Percentiles rank a stretch among this genome's conserved stretches.
Conservation (phyloP, 164 flowering plant genomes). For the Brasenia schreberi region DNA sequence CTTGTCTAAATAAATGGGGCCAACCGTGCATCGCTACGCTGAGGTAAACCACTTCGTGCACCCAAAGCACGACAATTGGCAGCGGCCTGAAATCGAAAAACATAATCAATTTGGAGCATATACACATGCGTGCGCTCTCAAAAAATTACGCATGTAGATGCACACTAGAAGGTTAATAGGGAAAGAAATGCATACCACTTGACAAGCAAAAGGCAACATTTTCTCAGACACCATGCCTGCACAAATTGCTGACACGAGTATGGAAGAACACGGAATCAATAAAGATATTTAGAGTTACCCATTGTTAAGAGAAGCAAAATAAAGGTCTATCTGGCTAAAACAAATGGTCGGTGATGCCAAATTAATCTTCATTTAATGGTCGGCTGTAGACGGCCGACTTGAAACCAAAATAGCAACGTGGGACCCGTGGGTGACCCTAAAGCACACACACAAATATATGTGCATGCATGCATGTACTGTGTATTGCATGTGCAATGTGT, state of each 20-base stretch:
- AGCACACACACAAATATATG: no score
- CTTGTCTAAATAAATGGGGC: slow-evolving; percentile 26
- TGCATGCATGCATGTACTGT: no score
- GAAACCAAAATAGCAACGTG: no score
- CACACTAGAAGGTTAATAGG: not conserved
- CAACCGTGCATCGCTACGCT: slow-evolving; percentile 49
- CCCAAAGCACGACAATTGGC: slow-evolving; percentile 68
- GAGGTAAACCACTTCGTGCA: slow-evolving; percentile 78
- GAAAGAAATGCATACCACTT: slow-evolving; percentile 50
- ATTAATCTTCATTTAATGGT: no score
- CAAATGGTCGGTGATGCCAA: no score
- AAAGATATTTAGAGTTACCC: no score
- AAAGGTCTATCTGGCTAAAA: no score
- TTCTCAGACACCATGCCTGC: slow-evolving; percentile 63
- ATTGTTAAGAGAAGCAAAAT: no score
- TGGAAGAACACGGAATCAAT: not conserved
- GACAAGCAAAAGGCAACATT: slow-evolving; percentile 87
- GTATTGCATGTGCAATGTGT: no score
- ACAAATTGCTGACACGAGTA: slow-evolving; percentile 45
- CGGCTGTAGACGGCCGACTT: no score
- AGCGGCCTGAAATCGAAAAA: slow-evolving; percentile 52
- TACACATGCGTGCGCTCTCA: not conserved
- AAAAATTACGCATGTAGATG: not conserved
- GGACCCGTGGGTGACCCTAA: no score
- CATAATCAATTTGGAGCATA: not conserved